Evolutionary conservation across 176 grass and related monocot genomes (phyloP), one percentile per base, ranked within the genome.

Genomic region (Carex littledalei): DNA sequence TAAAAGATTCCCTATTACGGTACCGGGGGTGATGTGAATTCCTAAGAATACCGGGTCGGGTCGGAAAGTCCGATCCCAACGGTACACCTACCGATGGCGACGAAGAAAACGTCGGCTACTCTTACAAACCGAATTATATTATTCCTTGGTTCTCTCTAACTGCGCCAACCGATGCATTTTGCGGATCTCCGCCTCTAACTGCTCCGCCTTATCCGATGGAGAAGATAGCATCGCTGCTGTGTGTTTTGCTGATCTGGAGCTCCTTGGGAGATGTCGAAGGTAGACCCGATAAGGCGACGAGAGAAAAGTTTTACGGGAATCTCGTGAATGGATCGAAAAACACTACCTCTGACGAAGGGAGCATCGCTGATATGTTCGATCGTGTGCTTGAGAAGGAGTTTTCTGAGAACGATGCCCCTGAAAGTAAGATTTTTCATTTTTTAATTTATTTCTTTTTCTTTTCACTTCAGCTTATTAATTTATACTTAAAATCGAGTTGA

Each of bases 351-450:
- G 93, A 87, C 54, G 93, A 94, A 4, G 93, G 83, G 64, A 99
- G 97, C 90, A 94, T 99, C 87, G 97, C 97, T 58, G 97, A 92
- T 10, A 99, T 99, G 72, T 99, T 99, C 87, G 97, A 90, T 79
- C 91, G 93, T 86, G 93, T 96, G 81, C 97, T 99, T 66, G 91
- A 99, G 71, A 99, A 94, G 93, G 97, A 99, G 87, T 99, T 99
- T 90, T 90, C 95, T 37, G 95, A 98, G 10, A 94, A 89, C 67
- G 96, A 99, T 85, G 79, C 76, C 15, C 79, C 88, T 47, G 93
- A 95, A 85, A 84, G 97, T 96, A 92, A 26, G 93, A 53, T 79
- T 26, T 83, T 72, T 12, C 1, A 3, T 43, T 47, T 61, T 16
- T 26, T 18, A 32, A 39, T 39, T 39, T 39, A 39, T 39, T 39